These are phyloP conservation scores for Apiotrichum siamense DNA, from an alignment of 1,284 basidiomycete genomes.

Conservation along the genomic window DNA sequence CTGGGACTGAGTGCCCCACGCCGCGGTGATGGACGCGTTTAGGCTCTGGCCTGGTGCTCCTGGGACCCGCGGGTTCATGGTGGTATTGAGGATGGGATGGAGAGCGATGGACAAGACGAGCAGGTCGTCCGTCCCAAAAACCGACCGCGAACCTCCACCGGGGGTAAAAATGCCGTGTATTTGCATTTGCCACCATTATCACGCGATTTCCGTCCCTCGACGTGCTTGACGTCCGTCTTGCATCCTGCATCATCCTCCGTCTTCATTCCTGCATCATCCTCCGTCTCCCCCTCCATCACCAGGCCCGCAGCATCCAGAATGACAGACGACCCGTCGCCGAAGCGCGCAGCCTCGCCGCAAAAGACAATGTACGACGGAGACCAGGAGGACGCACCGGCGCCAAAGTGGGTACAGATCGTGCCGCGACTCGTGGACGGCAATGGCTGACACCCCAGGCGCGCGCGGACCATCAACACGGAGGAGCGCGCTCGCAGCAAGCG, in stretches of 20 bases:
- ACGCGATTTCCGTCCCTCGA: not conserved
- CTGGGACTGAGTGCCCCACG: slow-evolving; percentile 26
- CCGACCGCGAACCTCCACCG: not conserved
- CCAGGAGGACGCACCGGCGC: not conserved
- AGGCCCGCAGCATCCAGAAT: not conserved
- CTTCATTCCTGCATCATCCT: no score
- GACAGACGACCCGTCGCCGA: not conserved
- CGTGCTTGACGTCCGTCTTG: not conserved
- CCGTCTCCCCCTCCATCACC: not conserved
- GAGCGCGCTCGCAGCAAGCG: slow-evolving; percentile 41
- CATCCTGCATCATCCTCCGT: no score
- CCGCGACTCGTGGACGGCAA: not conserved
- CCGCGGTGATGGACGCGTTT: slow-evolving; percentile 41
- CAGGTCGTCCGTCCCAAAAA: not conserved
- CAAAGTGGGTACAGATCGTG: not conserved
- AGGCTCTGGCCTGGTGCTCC: slow-evolving; percentile 15
- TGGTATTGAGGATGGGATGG: not conserved
- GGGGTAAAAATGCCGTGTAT: not conserved
- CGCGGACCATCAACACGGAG: slow-evolving; percentile 31
- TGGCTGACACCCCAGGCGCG: slow-evolving; percentile 25
- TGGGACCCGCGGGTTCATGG: slow-evolving; percentile 11
- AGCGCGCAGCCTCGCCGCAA: not conserved
- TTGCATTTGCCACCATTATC: not conserved
- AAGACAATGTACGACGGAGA: not conserved
- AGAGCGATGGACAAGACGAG: not conserved